Evolutionary conservation across 2,329 filamentous ascomycete species (phyloP).

Genomic region (Ampelomyces quisqualis): DNA sequence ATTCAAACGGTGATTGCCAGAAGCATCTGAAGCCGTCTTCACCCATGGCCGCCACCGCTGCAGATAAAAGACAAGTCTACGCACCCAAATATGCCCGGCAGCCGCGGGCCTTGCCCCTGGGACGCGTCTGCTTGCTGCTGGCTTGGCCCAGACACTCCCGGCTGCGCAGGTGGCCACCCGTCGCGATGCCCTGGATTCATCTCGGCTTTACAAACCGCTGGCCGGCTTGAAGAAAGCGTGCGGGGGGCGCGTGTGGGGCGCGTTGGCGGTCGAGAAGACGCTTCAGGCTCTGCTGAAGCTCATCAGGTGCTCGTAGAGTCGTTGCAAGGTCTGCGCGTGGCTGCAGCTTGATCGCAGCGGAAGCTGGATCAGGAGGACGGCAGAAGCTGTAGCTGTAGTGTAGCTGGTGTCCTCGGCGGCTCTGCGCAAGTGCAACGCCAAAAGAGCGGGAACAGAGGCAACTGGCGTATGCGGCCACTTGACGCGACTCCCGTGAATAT

Average conservation of each 20-base stretch:
- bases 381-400: constrained; percentile 24
- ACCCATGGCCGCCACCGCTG: constrained; percentile 17
- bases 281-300: constrained; percentile 15
- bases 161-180: constrained; percentile 48
- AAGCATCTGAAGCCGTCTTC: constrained; percentile 15
- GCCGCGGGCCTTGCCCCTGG: constrained; percentile 37
- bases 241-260: constrained; percentile 15
- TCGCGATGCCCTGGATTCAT: constrained; percentile 48
- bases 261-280: constrained; percentile 13
- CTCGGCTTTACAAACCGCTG: constrained; percentile 35
- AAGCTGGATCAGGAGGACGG: constrained; percentile 28
- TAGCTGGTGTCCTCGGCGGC: constrained; percentile 19
- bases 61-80: constrained; percentile 14
- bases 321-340: constrained; percentile 9
- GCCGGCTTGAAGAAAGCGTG: constrained; percentile 29
- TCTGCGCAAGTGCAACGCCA: constrained; percentile 16
- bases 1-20: constrained; percentile 12
- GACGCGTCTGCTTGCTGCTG: constrained; percentile 39
- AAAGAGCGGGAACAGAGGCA: constrained; percentile 13
- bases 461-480: constrained; percentile 17
- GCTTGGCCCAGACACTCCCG: constrained; percentile 51
- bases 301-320: constrained; percentile 21
- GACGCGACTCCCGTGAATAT: constrained; percentile 19
- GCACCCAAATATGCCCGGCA: constrained; percentile 42
- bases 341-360: constrained; percentile 11